Base-by-base conservation (phyloP, 2,329 filamentous ascomycete genomes). In the Rhinocladiella similis region DNA sequence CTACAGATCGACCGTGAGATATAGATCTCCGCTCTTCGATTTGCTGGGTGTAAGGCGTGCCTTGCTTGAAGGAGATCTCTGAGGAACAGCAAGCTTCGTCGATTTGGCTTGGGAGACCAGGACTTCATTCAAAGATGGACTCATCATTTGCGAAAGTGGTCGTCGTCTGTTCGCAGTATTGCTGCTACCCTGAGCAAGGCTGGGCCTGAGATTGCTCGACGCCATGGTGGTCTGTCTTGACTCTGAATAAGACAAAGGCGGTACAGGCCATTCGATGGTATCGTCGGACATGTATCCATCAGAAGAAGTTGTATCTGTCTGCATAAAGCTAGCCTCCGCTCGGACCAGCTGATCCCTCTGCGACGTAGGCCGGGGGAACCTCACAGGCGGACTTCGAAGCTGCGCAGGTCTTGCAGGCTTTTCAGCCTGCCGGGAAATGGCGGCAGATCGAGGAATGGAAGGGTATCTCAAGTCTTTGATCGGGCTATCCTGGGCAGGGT, bases 361-460 rank as follows among this genome's bases (percentile, higher is more conserved):
- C 14, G 48, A 47, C 46, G 50, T 42, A 19, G 20, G 13, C 22
- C 29, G 3, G n/a, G 47, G 41, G 13, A 22, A 10, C 14, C 39
- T 33, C 2, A 38, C 68, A 67, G 33, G 22, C 12, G 25, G 36
- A n/a, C 47, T 52, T n/a, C 69, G 69, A 12, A 69, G 71, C 14
- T 66, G 60, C 2, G 70, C 69, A 10, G 70, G 55, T 3, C 67
- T 66, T 46, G 70, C 69, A 10, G 70, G 55, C 3, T 68, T 66
- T 46, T 73, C 69, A 18, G 67, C 63, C 9, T 65, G 62, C 36
- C 65, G 64, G 6, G 61, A 68, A 18, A 68, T 56, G 1, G 62
- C 53, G 27, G 56, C 59, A 18, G 65, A 59, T 3, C 59, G 54
- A 48, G 64, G 60, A 18, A 62, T 60, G 41, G 61, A 57, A 25